These are phyloP conservation scores for Zygosaccharomyces pseudobailii DNA, from an alignment of 1,139 yeast genomes.

Conservation along the genomic window DNA sequence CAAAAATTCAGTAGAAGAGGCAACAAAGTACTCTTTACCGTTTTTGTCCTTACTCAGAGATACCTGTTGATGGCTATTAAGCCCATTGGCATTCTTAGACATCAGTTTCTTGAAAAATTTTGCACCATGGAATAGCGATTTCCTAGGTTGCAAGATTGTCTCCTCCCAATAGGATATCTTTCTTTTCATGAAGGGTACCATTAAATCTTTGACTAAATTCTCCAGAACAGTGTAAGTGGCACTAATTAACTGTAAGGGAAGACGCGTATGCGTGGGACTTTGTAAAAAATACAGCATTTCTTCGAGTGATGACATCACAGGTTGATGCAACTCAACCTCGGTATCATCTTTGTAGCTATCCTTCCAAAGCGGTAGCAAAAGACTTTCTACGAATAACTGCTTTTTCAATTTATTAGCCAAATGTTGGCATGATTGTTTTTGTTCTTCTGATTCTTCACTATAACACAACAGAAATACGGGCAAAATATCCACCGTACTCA, in stretches of 20 bases:
- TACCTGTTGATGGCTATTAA: conserved; percentile 46
- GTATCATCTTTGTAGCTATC: conserved; percentile 15
- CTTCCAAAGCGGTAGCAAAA: conserved; percentile 33
- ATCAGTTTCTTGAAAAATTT: conserved; percentile 31
- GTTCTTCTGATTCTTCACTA: conserved; percentile 26
- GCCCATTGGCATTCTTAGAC: conserved; percentile 32
- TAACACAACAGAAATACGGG: conserved; percentile 39
- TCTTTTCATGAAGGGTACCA: conserved; percentile 34
- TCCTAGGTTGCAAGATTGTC: conserved; percentile 64
- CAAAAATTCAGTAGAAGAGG: conserved; percentile 63
- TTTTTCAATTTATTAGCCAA: conserved; percentile 36
- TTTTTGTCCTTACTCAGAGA: conserved; percentile 17
- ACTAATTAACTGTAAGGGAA: conserved; percentile 23
- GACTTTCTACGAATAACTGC: conserved; percentile 36
- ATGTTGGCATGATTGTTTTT: conserved; percentile 29
- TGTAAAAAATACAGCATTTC: conserved; percentile 75
- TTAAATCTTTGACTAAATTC: conserved; percentile 23
- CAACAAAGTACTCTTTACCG: conserved; percentile 26
- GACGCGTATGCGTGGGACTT: conserved; percentile 32
- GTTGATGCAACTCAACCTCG: conserved; percentile 33
- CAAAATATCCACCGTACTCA: conserved; percentile 54
- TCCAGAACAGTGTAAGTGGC: conserved; percentile 27
- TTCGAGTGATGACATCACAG: conserved; percentile 48
- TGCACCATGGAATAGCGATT: conserved; percentile 38
- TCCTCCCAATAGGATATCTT: conserved; percentile 86